Evolutionary conservation across 139 green algal species (phyloP).

Genomic region (Micractinium conductrix): DNA sequence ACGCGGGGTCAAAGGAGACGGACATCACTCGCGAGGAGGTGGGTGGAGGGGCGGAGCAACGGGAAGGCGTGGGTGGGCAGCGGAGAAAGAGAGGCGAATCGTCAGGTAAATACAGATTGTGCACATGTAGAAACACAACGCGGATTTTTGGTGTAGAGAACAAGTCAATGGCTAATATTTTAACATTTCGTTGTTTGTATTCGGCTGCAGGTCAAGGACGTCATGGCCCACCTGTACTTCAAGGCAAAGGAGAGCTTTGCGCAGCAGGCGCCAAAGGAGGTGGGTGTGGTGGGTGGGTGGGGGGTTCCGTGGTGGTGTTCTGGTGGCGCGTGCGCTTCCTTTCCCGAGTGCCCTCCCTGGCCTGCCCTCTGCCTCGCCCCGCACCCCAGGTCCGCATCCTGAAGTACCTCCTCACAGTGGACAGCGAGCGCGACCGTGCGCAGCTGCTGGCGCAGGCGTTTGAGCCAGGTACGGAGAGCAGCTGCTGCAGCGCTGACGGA

Average conservation of each 20-base stretch:
- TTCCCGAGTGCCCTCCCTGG: background rate
- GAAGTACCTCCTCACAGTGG: conserved; percentile 76
- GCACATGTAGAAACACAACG: too few relatives aligned
- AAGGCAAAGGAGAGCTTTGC: conserved; percentile 80
- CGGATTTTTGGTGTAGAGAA: too few relatives aligned
- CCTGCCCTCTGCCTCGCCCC: background rate
- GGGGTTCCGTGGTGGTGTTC: background rate
- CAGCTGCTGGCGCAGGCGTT: conserved; percentile 75
- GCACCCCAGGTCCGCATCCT: conserved; percentile 71
- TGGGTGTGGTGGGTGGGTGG: conserved; percentile 25
- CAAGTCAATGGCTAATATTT: too few relatives aligned
- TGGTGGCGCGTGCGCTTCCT: background rate
- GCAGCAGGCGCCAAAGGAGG: conserved; percentile 74
- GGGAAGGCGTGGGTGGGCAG: too few relatives aligned
- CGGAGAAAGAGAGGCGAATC: too few relatives aligned
- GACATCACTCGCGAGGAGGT: conserved; percentile 73
- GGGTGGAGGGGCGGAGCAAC: background rate
- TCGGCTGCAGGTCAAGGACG: conserved; percentile 70
- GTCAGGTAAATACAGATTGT: too few relatives aligned
- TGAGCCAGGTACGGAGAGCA: conserved; percentile 46
- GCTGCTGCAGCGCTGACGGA: too few relatives aligned
- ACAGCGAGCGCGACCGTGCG: conserved; percentile 55
- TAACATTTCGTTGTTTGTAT: too few relatives aligned
- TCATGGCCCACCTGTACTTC: conserved; percentile 87
- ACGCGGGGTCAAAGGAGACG: conserved; percentile 74